Conservation (phyloP, 2,329 filamentous ascomycete genomes). For the Diaporthe australafricana region DNA sequence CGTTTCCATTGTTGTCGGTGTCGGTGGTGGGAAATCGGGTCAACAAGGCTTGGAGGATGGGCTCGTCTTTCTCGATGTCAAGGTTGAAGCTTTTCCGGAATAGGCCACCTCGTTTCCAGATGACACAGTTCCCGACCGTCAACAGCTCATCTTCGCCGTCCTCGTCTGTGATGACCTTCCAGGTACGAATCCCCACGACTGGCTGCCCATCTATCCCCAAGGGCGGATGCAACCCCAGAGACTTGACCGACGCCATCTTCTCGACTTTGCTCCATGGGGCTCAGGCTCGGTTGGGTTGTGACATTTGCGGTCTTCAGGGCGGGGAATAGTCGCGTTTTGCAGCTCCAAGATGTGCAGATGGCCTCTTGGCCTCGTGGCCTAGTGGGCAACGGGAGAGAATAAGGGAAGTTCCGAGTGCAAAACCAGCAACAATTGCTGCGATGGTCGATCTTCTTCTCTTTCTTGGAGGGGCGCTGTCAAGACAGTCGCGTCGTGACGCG, state of each 20-base stretch:
- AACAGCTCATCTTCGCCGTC: slow-evolving; percentile 82
- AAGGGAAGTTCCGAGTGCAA: too few species aligned
- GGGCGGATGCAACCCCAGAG: slow-evolving; percentile 90
- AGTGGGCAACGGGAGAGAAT: neutral
- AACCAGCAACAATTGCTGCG: neutral
- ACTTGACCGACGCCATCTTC: slow-evolving; percentile 89
- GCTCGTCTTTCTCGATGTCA: slow-evolving; percentile 81
- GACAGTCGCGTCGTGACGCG: slow-evolving; percentile 18
- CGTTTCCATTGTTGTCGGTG: slow-evolving; percentile 42
- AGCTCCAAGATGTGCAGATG: neutral
- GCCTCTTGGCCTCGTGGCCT: neutral
- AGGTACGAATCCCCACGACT: slow-evolving; percentile 66
- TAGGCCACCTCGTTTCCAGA: slow-evolving; percentile 90
- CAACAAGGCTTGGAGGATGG: slow-evolving; percentile 86
- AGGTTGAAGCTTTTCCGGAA: slow-evolving; percentile 90
- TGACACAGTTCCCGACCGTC: slow-evolving; percentile 78
- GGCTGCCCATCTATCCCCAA: slow-evolving; percentile 35
- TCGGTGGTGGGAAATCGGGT: slow-evolving; percentile 79
- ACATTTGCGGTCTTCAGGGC: neutral
- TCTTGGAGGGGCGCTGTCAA: slow-evolving; percentile 6
- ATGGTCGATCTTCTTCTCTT: neutral
- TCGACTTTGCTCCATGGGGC: slow-evolving; percentile 40
- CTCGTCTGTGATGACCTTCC: slow-evolving; percentile 69
- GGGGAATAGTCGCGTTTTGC: neutral
- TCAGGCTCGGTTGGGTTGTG: slow-evolving; percentile 24